phyloP scores from a whole-genome alignment of 257 asterid genomes.

The Leptodermis oblonga region DNA sequence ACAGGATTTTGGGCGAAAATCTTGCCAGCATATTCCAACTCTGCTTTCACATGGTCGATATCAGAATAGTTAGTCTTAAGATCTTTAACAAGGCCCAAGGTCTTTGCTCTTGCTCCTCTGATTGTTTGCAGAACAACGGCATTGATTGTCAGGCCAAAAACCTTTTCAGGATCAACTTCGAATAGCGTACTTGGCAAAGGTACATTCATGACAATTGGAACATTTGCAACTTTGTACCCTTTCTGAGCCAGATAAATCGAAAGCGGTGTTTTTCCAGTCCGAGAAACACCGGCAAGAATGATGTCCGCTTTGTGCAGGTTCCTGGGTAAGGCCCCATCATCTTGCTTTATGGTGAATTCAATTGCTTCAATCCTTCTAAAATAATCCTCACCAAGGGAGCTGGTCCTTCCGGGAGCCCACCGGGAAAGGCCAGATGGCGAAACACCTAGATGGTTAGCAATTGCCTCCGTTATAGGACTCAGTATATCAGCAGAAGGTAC shows the following conservation, averaged over 20 bases:
- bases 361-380: conserved; percentile 82
- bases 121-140: conserved; percentile 69
- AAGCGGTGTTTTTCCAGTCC: conserved; percentile 88
- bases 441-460: conserved; percentile 80
- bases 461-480: conserved; percentile 77
- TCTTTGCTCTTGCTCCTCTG: conserved; percentile 78
- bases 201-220: conserved; percentile 73
- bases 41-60: conserved; percentile 59
- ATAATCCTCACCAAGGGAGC: conserved; percentile 70
- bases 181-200: conserved; percentile 63
- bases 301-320: conserved; percentile 73
- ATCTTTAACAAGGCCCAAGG: conserved; percentile 59
- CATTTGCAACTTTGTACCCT: conserved; percentile 96
- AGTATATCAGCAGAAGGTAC: conserved; percentile 73
- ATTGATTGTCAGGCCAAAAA: conserved; percentile 81
- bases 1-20: conserved; percentile 72
- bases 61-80: conserved; percentile 60
- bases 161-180: conserved; percentile 81
- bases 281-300: conserved; percentile 84
- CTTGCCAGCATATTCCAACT: conserved; percentile 64
- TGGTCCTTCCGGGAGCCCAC: conserved; percentile 73
- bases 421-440: conserved; percentile 90
- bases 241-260: conserved; percentile 87
- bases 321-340: conserved; percentile 83
- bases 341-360: conserved; percentile 95